Percentiles rank a stretch among this genome's conserved stretches.
These are phyloP conservation scores for Bacidia gigantensis DNA, from an alignment of 495 filamentous ascomycete species.

Conservation along the genomic window DNA sequence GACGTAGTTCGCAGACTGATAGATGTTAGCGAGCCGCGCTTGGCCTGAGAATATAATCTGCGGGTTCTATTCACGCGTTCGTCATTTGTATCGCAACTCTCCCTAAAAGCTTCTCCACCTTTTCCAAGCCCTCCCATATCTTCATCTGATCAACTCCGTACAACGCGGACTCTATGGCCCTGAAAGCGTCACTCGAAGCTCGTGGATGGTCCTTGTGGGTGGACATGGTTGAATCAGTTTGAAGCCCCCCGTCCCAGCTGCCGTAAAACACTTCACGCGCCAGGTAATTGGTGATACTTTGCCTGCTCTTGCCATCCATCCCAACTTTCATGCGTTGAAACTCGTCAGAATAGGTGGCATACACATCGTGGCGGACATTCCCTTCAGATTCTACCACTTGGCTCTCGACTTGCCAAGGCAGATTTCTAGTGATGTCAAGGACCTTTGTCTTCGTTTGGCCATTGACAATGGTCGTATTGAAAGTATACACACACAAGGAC, in stretches of 20 bases:
- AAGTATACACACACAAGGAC: neutral
- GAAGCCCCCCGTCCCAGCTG: neutral
- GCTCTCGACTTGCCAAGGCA: too few relatives aligned
- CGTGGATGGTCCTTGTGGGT: too few relatives aligned
- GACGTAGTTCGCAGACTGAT: neutral
- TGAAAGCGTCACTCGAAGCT: neutral
- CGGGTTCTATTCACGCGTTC: neutral
- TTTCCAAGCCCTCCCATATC: neutral
- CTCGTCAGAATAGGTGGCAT: neutral
- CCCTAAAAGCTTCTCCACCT: neutral
- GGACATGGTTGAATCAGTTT: neutral
- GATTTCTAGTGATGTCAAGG: neutral
- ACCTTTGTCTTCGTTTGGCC: neutral
- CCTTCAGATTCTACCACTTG: too few relatives aligned
- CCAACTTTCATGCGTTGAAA: neutral
- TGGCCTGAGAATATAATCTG: too few relatives aligned
- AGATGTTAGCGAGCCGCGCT: neutral
- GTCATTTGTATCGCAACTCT: neutral
- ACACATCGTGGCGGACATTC: neutral
- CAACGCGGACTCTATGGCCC: neutral
- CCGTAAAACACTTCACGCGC: neutral
- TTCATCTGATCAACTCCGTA: neutral
- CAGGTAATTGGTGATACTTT: neutral
- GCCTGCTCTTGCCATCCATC: neutral
- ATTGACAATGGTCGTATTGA: neutral